A percentile compares a stretch with the other conserved stretches of the same genome.
Evolutionary conservation across 768 basidiomycete genomes (phyloP).

Genomic region (Termitomyces sp.): DNA sequence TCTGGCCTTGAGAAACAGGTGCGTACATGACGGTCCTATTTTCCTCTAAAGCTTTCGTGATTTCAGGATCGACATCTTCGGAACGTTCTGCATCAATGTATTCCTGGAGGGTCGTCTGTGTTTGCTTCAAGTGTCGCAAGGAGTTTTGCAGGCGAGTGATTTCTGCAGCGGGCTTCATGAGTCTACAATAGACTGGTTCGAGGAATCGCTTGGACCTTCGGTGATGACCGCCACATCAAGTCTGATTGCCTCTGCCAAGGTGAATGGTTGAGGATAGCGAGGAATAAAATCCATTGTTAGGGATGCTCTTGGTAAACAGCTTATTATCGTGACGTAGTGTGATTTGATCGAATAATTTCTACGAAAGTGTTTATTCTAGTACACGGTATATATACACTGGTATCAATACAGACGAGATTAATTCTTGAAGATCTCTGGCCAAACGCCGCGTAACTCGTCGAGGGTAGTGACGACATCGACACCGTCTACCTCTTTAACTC

Average conservation of each 20-base stretch:
- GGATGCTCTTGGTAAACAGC: no score
- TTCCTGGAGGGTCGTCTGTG: slow-evolving; percentile 53
- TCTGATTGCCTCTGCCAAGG: slow-evolving; percentile 53
- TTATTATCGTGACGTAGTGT: neutral
- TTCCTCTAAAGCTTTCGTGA: slow-evolving; percentile 58
- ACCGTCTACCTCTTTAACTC: slow-evolving; percentile 32
- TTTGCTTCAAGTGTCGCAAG: slow-evolving; percentile 51
- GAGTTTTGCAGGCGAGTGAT: slow-evolving; percentile 74
- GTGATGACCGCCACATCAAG: slow-evolving; percentile 65
- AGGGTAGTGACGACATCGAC: slow-evolving; percentile 51
- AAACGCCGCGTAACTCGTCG: slow-evolving; percentile 63
- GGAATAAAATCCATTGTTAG: slow-evolving; percentile 60
- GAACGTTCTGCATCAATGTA: slow-evolving; percentile 31
- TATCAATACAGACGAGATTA: slow-evolving; percentile 6
- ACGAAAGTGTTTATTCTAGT: neutral
- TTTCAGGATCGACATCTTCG: slow-evolving; percentile 45
- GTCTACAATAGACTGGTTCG: neutral
- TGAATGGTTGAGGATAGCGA: slow-evolving; percentile 71
- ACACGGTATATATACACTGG: slow-evolving; percentile 4
- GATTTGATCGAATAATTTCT: neutral
- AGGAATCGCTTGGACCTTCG: slow-evolving; percentile 46
- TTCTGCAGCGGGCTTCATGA: slow-evolving; percentile 39
- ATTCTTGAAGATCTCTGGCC: slow-evolving; percentile 68
- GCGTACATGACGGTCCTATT: slow-evolving; percentile 68
- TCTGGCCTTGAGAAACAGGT: slow-evolving; percentile 1